Evolutionary conservation across 495 filamentous ascomycete species (phyloP).

Genomic region (Bacidia gigantensis): DNA sequence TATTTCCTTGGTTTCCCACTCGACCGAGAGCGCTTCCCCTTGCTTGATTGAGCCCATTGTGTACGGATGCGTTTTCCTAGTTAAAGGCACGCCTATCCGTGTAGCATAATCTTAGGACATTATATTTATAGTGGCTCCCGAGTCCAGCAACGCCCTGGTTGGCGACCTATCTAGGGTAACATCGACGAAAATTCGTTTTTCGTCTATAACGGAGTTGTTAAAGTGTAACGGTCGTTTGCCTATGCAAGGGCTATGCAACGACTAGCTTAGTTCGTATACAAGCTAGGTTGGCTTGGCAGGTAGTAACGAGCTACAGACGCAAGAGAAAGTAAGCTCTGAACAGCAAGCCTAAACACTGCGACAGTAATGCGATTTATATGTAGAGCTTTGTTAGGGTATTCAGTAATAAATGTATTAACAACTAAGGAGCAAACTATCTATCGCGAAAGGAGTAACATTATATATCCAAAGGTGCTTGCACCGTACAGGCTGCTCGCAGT

Average conservation of each 20-base stretch:
- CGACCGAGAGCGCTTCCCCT: background rate
- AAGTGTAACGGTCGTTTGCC: background rate
- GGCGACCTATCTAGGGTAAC: background rate
- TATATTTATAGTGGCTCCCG: background rate
- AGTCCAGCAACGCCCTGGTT: background rate
- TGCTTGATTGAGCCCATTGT: background rate
- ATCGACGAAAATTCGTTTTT: background rate
- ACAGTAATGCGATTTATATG: too few relatives aligned
- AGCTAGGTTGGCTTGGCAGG: background rate
- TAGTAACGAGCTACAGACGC: background rate
- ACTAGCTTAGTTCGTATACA: too few relatives aligned
- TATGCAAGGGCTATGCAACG: background rate
- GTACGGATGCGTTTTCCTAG: background rate
- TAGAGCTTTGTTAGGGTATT: too few relatives aligned
- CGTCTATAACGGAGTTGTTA: background rate
- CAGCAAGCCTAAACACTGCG: too few relatives aligned
- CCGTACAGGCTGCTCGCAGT: too few relatives aligned
- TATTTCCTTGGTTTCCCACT: background rate
- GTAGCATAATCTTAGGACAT: background rate
- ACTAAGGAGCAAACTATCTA: too few relatives aligned
- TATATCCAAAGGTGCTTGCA: too few relatives aligned
- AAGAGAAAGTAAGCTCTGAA: too few relatives aligned
- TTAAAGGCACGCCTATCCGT: background rate
- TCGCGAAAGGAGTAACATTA: too few relatives aligned
- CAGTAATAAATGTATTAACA: too few relatives aligned